Evolutionary conservation across 352 stramenopile genomes (phyloP).

Genomic region (Aphanomyces euteiches): DNA sequence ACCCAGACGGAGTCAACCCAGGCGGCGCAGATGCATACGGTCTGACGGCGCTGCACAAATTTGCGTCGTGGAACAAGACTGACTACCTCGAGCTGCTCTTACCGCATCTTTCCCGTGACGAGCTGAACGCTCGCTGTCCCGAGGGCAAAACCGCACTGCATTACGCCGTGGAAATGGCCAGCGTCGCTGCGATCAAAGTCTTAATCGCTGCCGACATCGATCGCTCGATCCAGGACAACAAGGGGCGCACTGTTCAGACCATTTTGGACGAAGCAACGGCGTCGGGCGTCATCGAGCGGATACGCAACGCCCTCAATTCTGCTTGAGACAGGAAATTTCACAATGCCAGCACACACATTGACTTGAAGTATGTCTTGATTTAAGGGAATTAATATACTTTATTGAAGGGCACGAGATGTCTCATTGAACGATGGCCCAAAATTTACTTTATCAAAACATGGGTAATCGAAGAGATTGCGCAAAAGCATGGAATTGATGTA

Average conservation of each 20-base stretch:
- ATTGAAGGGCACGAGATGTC: neutral
- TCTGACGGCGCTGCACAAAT: conserved; percentile 45
- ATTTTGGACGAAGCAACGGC: conserved; percentile 30
- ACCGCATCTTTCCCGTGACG: conserved; percentile 27
- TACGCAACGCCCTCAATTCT: conserved; percentile 21
- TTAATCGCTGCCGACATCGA: conserved; percentile 33
- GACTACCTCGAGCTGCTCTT: conserved; percentile 39
- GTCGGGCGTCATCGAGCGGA: conserved; percentile 28
- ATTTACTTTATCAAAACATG: too few species aligned
- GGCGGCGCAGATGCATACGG: conserved; percentile 38
- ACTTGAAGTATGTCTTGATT: neutral
- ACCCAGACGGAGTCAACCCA: conserved; percentile 33
- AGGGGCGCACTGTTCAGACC: conserved; percentile 34
- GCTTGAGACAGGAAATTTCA: too few species aligned
- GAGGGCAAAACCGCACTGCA: conserved; percentile 43
- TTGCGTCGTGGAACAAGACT: conserved; percentile 42
- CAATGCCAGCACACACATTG: neutral
- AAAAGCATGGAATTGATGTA: too few species aligned
- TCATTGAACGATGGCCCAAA: neutral
- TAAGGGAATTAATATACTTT: neutral
- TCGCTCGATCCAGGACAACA: conserved; percentile 33
- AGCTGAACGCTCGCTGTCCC: conserved; percentile 34
- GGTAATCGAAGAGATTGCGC: too few species aligned
- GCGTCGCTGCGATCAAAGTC: conserved; percentile 35
- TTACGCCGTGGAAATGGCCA: conserved; percentile 42